A percentile compares a stretch with the other conserved stretches of the same genome.
Evolutionary conservation across 345 rosid genomes (phyloP).

Genomic region (Eucalyptus curtisii): DNA sequence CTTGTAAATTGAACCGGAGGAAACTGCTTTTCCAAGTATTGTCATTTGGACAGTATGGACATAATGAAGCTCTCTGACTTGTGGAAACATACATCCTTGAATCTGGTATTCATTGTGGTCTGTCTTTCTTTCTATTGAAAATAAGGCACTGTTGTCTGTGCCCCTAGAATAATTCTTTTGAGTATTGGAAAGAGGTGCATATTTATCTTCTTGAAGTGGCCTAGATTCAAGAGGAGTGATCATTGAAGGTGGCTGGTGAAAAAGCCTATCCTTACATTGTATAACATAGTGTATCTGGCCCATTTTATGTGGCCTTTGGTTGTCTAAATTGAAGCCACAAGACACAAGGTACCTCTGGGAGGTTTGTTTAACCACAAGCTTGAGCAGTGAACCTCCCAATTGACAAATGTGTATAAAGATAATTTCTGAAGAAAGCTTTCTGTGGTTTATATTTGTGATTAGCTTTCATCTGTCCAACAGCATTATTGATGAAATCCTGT

Average conservation of each 20-base stretch:
- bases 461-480: background rate
- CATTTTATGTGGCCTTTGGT: background rate
- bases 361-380: background rate
- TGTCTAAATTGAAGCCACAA: background rate
- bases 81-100: background rate
- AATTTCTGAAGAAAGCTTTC: background rate
- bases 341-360: background rate
- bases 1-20: background rate
- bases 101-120: background rate
- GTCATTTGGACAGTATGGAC: background rate
- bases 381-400: background rate
- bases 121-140: background rate
- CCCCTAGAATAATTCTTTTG: background rate
- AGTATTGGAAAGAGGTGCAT: background rate
- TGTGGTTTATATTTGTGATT: background rate
- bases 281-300: background rate
- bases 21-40: background rate
- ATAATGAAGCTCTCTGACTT: background rate
- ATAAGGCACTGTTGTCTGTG: background rate
- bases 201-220: background rate
- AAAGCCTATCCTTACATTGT: background rate
- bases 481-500: background rate
- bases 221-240: background rate
- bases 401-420: background rate
- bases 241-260: background rate